A percentile compares a stretch with the other conserved stretches of the same genome.
Evolutionary conservation across 108 stramenopile species (phyloP).

Genomic region (Nitzschia sp.): DNA sequence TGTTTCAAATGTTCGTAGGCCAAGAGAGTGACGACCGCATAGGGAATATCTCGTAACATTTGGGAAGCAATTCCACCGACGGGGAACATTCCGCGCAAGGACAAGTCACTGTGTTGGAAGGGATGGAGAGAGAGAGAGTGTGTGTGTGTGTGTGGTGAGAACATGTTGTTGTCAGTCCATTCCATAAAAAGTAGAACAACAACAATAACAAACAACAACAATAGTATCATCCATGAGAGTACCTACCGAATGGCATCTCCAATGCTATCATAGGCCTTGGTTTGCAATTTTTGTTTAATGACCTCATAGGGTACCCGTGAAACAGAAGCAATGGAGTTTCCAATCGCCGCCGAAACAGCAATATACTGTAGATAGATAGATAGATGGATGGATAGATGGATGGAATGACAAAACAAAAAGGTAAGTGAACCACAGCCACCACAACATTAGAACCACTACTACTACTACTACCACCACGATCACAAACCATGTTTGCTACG

Average conservation of each 20-base stretch:
- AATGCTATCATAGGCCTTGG: constrained; percentile 73
- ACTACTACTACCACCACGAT: too few species aligned
- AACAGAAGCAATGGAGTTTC: constrained; percentile 86
- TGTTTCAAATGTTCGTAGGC: constrained; percentile 82
- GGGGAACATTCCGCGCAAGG: constrained; percentile 79
- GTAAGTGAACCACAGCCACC: too few species aligned
- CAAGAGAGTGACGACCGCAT: constrained; percentile 91
- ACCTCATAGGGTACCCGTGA: constrained; percentile 96
- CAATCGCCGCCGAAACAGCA: constrained; percentile 81
- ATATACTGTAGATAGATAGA: constrained; percentile 36
- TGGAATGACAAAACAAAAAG: background rate
- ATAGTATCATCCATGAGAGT: background rate
- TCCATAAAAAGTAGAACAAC: background rate
- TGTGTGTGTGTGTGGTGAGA: too few species aligned
- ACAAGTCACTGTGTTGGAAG: constrained; percentile 24
- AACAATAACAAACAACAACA: too few species aligned
- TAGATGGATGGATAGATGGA: constrained; percentile 13
- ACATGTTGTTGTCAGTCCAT: background rate
- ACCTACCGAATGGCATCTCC: constrained; percentile 52
- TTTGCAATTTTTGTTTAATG: constrained; percentile 92
- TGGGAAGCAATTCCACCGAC: constrained; percentile 84
- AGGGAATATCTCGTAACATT: constrained; percentile 94
- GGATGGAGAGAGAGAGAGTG: background rate
- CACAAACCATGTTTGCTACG: too few species aligned
- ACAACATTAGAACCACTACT: too few species aligned